phyloP scores from a whole-genome alignment of 164 flowering plant genomes.

The Chloranthus sessilifolius region DNA sequence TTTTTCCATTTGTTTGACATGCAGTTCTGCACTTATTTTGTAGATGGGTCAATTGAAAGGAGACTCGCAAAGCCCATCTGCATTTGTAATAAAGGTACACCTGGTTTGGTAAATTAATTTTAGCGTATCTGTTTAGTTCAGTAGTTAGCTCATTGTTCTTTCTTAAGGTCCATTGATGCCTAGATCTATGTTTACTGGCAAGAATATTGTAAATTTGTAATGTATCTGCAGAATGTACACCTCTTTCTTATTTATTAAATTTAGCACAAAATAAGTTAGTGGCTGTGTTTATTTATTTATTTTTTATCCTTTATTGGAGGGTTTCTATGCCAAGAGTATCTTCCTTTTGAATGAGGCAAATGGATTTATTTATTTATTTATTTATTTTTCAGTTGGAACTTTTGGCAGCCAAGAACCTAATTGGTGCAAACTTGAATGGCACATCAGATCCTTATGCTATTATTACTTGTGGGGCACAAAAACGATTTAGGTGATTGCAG shows the following conservation, averaged over 20 bases:
- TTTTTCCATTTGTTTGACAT: constrained; percentile 74
- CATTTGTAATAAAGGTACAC: constrained; percentile 74
- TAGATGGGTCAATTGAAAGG: constrained; percentile 79
- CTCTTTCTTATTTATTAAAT: neutral
- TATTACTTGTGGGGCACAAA: constrained; percentile 84
- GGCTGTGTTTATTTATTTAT: neutral
- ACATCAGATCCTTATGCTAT: constrained; percentile 99
- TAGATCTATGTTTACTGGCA: no score
- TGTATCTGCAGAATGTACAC: neutral
- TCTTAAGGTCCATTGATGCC: no score
- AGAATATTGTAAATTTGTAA: no score
- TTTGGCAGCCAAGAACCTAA: constrained; percentile 94
- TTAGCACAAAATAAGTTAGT: no score
- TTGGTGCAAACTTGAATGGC: constrained; percentile 96
- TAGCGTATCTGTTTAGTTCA: neutral
- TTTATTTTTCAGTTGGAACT: constrained; percentile 58
- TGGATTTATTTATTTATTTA: neutral
- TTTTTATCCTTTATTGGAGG: neutral
- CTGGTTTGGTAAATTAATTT: no score
- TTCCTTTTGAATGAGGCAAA: neutral
- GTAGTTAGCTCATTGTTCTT: no score
- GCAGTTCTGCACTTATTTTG: constrained; percentile 96
- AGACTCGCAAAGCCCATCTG: constrained; percentile 51
- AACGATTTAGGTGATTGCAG: constrained; percentile 78
- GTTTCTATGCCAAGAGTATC: neutral